Base-by-base conservation (phyloP, 1,284 basidiomycete genomes). In the Puccinia coronata region DNA sequence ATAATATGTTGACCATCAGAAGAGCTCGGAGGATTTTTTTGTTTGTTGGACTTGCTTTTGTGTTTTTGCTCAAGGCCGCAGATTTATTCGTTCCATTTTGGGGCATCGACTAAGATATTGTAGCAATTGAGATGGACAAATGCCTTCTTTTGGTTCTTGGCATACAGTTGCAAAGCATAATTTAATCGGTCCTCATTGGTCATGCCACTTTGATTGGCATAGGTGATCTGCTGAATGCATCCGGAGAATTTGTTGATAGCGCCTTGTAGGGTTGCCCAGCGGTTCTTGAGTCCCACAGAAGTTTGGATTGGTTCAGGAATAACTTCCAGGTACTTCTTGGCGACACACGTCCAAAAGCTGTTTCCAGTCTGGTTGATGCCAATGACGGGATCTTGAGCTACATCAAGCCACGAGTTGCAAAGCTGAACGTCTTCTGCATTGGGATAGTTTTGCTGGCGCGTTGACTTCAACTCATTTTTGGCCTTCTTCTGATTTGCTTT, bases 191-290 rank as follows among this genome's bases (percentile, higher is more conserved):
- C 55, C 12, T 75, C 25, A 28, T 34, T 47, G 0, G 34, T 61
- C 23, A 28, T 61, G 9, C 73, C 57, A 20, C 55, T 61, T 49
- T 75, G 55, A 28, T 61, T 57, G 14, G 39, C 23, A 18, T 31
- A 8, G 8, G n/a, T 34, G 14, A 75, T 28, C 47, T 75, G 73
- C 31, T 47, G 18, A 8, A 61, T 18, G 16, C 55, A 75, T 47
- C 73, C 73, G n/a, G 20, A 12, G 25, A 75, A 75, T 25, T 75
- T 75, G n/a, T 57, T 61, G 39, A 75, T 20, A 11, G 55, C 20
- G 20, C 14, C 53, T 20, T 75, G 53, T 47, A 75, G 53, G 47
- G 36, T 20, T 12, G 39, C 34, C 73, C 55, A 75, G n/a, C 57
- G 39, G 4, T 20, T 43, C 53, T 75, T 61, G 9, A 75, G 36